Evolutionary conservation across 441 rosid species (phyloP), one percentile per base, ranked within the genome.

Genomic region (Macaranga tanarius): DNA sequence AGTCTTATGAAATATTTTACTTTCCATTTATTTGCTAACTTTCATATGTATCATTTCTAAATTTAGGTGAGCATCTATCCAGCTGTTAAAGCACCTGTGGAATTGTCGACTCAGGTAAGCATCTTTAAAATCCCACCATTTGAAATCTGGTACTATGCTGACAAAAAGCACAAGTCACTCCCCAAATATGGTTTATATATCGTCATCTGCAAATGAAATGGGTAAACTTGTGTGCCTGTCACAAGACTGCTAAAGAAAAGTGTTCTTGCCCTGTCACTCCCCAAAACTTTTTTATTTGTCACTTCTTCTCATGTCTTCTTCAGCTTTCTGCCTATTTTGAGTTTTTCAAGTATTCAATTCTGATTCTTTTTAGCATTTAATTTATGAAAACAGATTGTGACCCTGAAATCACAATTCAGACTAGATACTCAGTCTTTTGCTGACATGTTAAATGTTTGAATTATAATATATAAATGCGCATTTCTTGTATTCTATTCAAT

Each of bases 61-160:
- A 22, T 72, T 73, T 84, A 92, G 99, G 92, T 92, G 69, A 89
- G 87, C 84, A 89, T 95, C 75, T 92, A 95, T 81, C 96, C 97
- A 48, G 76, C 92, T 64, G 89, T 90, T 62, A 95, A 84, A 86
- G 96, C 98, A 11, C 92, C 93, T 1, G 92, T 86, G 50, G 98
- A 92, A 74, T 81, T 79, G 67, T 88, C 93, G 52, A 76, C 86
- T 81, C 99, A 95, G 96, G 98, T 95, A 80, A 72, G 42, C 38
- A 11, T 71, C 74, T 63, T 67, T 58, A 55, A 16, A 31, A 38
- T 67, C 40, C 52, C 31, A 54, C 54, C 63, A 55, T 72, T 55
- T 52, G 55, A 31, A 13, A 28, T 17, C 23, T 42, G 54, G 50
- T 56, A 28, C 42, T 58, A n/a, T 48, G 25, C 61, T 62, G 65